Conservation (phyloP, 257 asterid species). For the Capsicum chinense region DNA sequence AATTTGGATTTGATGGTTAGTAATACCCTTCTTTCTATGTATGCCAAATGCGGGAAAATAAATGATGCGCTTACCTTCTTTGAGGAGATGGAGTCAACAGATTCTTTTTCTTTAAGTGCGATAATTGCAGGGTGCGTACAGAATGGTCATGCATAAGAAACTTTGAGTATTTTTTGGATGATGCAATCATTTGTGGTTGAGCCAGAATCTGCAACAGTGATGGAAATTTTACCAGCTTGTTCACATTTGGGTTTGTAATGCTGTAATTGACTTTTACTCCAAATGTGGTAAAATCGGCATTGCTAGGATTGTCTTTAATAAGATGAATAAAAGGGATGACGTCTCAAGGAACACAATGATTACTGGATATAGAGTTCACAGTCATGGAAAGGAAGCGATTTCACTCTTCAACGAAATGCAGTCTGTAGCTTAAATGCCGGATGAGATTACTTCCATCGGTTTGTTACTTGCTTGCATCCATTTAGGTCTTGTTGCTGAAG, state of each 20-base stretch:
- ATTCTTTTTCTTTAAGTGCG: slow-evolving; percentile 80
- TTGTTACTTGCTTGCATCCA: slow-evolving; percentile 86
- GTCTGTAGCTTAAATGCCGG: slow-evolving; percentile 51
- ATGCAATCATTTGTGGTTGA: slow-evolving; percentile 60
- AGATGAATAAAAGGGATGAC: slow-evolving; percentile 60
- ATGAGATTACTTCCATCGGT: slow-evolving; percentile 70
- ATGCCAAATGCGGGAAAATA: slow-evolving; percentile 71
- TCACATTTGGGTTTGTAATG: slow-evolving; percentile 71
- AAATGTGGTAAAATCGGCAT: slow-evolving; percentile 69
- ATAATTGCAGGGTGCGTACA: slow-evolving; percentile 77
- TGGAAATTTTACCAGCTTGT: slow-evolving; percentile 83
- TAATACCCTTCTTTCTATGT: slow-evolving; percentile 75
- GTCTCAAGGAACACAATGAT: slow-evolving; percentile 90
- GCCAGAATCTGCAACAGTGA: slow-evolving; percentile 73
- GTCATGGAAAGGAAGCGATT: slow-evolving; percentile 70
- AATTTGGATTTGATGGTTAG: slow-evolving; percentile 55
- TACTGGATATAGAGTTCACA: slow-evolving; percentile 80
- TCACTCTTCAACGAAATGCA: slow-evolving; percentile 59
- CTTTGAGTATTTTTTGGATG: slow-evolving; percentile 54
- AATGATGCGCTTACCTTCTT: slow-evolving; percentile 52
- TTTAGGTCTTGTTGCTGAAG: slow-evolving; percentile 77
- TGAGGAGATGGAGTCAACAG: slow-evolving; percentile 54
- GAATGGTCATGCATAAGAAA: slow-evolving; percentile 69
- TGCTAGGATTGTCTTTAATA: slow-evolving; percentile 64
- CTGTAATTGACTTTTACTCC: slow-evolving; percentile 76